Evolutionary conservation across 2,329 filamentous ascomycete species (phyloP).

Genomic region (Rhynchosporium secalis): DNA sequence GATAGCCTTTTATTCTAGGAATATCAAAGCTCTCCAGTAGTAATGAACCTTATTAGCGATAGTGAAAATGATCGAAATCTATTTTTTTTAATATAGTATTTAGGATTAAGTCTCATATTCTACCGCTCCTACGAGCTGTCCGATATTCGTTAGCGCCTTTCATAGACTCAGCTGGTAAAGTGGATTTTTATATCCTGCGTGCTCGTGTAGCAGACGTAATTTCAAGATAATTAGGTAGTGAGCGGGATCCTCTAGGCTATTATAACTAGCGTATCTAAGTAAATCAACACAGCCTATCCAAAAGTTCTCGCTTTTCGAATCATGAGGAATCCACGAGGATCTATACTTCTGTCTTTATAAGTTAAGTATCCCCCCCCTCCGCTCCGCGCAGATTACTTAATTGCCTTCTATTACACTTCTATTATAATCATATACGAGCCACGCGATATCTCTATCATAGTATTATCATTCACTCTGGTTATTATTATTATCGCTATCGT

Average conservation of each 20-base stretch:
- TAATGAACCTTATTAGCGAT: neutral
- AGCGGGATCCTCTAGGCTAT: conserved; percentile 5
- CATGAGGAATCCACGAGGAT: neutral
- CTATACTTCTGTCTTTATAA: conserved; percentile 2
- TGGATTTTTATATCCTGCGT: conserved; percentile 5
- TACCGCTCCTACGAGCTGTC: neutral
- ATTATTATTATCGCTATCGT: conserved; percentile 1
- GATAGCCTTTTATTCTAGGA: neutral
- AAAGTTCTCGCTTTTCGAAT: neutral
- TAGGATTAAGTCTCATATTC: conserved; percentile 1
- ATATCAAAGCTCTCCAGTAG: neutral
- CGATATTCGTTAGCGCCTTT: neutral
- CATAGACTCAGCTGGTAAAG: neutral
- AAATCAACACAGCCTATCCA: neutral
- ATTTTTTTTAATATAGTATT: neutral
- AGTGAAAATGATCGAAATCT: neutral
- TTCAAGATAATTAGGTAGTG: neutral
- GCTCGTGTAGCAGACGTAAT: neutral
- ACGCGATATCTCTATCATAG: conserved; percentile 5
- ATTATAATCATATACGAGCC: neutral
- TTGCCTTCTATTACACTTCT: neutral
- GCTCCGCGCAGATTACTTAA: neutral
- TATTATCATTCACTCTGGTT: conserved; percentile 4
- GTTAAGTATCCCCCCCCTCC: conserved; percentile 3
- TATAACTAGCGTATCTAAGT: neutral